Evolutionary conservation across 2,329 filamentous ascomycete genomes (phyloP), one percentile per base, ranked within the genome.

Genomic region (Fusarium sulawesiense): DNA sequence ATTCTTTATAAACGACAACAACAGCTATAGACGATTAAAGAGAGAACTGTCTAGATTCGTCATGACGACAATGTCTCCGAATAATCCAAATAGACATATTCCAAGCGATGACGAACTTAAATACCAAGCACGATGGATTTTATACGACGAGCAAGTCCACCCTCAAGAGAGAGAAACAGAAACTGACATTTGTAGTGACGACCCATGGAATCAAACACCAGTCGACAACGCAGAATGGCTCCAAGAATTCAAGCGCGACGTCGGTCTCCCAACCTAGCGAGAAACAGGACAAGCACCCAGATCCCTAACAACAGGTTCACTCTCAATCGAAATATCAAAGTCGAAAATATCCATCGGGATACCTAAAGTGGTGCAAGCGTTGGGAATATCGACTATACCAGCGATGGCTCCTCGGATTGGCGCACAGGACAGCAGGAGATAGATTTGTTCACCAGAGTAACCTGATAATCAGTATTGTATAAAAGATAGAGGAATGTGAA

Each of bases 321-420:
- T 71, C 83, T 84, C 59, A 86, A 93, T 93, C 48, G 89, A 88
- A 72, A 97, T 95, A 77, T 97, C 94, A 80, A 98, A 97, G 76
- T 96, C 93, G 75, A 98, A 98, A 56, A 98, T 97, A 80, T 97
- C 94, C 85, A 97, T 93, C 2, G 94, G 94, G 56, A 97, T 78
- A 0, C 93, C 94, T 63, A 97, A 83, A 0, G 94, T 97, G 6
- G 94, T 97, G 77, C 94, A 97, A 1, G 92, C 93, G 77, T 97
- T 97, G 0, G 94, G 94, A 50, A 97, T 93, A 79, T 97, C 93
- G 11, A 97, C 94, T 60, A 97, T 92, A 0, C 94, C 94, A 2
- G 93, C 94, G 54, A 97, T 88, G 76, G 97, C 93, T 0, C 94
- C 94, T 78, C 97, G 92, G 7, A 97, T 87, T 0, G 94, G 94